These are phyloP conservation scores for Silene coronaria DNA, from an alignment of 179 eudicot species.

Conservation along the genomic window DNA sequence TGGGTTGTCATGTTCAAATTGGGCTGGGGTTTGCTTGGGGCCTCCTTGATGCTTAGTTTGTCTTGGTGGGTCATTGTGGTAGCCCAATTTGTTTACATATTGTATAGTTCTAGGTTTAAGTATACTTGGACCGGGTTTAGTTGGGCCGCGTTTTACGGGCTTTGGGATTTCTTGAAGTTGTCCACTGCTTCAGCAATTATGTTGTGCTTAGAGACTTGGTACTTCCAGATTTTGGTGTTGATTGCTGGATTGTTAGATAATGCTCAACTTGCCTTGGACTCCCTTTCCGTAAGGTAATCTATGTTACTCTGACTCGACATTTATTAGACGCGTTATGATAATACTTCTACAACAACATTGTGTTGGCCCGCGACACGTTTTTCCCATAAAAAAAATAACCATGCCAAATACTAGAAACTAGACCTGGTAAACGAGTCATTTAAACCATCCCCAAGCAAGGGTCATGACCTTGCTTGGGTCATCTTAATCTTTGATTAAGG, in stretches of 20 bases:
- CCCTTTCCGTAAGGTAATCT: slow-evolving; percentile 76
- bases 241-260: slow-evolving; percentile 60
- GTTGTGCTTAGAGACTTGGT: slow-evolving; percentile 62
- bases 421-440: too few relatives aligned
- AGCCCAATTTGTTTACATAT: slow-evolving; percentile 36
- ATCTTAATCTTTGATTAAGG: too few relatives aligned
- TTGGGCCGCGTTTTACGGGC: slow-evolving; percentile 35
- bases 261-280: slow-evolving; percentile 61
- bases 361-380: too few relatives aligned
- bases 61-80: slow-evolving; percentile 75
- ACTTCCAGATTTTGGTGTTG: slow-evolving; percentile 56
- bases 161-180: slow-evolving; percentile 32
- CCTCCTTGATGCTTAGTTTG: slow-evolving; percentile 60
- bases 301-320: background rate
- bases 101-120: slow-evolving; percentile 34
- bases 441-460: too few relatives aligned
- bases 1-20: slow-evolving; percentile 55
- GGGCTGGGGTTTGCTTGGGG: slow-evolving; percentile 65
- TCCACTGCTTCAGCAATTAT: slow-evolving; percentile 42
- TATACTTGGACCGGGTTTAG: slow-evolving; percentile 50
- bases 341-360: too few relatives aligned
- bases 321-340: too few relatives aligned
- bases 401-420: too few relatives aligned
- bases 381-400: too few relatives aligned
- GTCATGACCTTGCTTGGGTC: too few relatives aligned